Base-by-base conservation (phyloP, 1,139 yeast genomes). In the Candida tetrigidarum region DNA sequence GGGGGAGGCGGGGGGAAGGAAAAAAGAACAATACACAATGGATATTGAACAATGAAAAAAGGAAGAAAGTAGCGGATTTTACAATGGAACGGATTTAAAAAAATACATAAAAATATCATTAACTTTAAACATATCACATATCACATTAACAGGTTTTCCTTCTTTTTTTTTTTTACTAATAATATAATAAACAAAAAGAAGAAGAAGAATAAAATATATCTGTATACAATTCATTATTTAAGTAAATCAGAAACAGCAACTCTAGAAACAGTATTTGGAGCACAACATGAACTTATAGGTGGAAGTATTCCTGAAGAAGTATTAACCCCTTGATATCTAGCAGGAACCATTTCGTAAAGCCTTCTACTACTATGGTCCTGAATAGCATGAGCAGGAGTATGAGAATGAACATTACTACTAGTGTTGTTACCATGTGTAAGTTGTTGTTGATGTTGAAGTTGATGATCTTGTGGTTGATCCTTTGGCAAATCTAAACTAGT, bases 401-500 rank as follows among this genome's bases (percentile, higher is more conserved):
- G n/a, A n/a, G n/a, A n/a, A n/a, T n/a, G n/a, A n/a, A n/a, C n/a
- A n/a, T n/a, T n/a, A n/a, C n/a, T 16, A n/a, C 22, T 25, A n/a
- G 25, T 15, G 39, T 5, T 28, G 32, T 18, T 20, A 28, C 22
- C 18, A 15, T 18, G 36, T 7, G 10, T 36, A 16, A 10, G 25
- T 7, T 22, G 25, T 22, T 22, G 25, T 12, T 36, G 26, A 26
- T 36, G 38, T 10, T 35, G 3, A 1, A 20, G 18, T 15, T 29
- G 37, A 15, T 19, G 36, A 14, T 11, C 15, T 11, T 23, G 36
- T 18, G 12, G 26, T 16, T 40, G 39, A 8, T 25, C 37, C 20
- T 36, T 26, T n/a, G 49, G 50, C 25, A 51, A 41, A 38, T 51
- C 53, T 29, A 46, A 41, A 36, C 50, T 48, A 19, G 50, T 50